Evolutionary conservation across 495 filamentous ascomycete species (phyloP), one percentile per base, ranked within the genome.

Genomic region (Neurospora sp.): DNA sequence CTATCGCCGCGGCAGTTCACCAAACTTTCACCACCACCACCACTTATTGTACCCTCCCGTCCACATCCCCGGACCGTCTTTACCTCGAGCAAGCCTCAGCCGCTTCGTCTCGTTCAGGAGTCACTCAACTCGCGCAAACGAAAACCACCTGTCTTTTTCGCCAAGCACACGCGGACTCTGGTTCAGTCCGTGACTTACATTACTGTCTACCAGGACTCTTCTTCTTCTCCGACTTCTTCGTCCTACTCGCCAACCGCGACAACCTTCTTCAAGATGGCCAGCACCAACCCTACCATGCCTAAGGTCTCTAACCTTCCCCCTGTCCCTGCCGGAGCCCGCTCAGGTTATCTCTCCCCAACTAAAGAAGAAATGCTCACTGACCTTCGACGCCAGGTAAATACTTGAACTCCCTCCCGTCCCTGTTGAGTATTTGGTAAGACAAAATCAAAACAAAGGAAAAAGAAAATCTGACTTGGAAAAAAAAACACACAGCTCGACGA

Each of bases 171-270:
- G 5, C 76, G 72, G 69, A 71, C 40, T 73, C 12, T 81, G 78
- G 48, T 80, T 75, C 74, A 78, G 48, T 74, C 73, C 22, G 78
- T 83, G 10, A 85, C 76, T 45, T 79, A 73, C 59, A 81, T 79
- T 59, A 88, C 77, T 20, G 84, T 88, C 83, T 83, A 87, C 70
- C 76, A 74, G 82, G 83, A 87, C 68, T 86, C 74, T 76, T 84
- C 82, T 37, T 14, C 61, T 31, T n/a, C 70, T 35, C 42, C 59
- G 42, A 37, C 40, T 27, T 71, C 45, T 4, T 31, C 40, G 4
- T 37, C n/a, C n/a, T 41, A 59, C 9, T 35, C 45, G 53, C 53
- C 22, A 65, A 40, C 22, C 38, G 42, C 20, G 35, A 69, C 59
- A 22, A 73, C 39, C 22, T 39, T 53, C 22, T 39, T 53, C 73